Evolutionary conservation across 2,329 filamentous ascomycete genomes (phyloP), one percentile per base, ranked within the genome.

Genomic region (Hypoxylon sp.): DNA sequence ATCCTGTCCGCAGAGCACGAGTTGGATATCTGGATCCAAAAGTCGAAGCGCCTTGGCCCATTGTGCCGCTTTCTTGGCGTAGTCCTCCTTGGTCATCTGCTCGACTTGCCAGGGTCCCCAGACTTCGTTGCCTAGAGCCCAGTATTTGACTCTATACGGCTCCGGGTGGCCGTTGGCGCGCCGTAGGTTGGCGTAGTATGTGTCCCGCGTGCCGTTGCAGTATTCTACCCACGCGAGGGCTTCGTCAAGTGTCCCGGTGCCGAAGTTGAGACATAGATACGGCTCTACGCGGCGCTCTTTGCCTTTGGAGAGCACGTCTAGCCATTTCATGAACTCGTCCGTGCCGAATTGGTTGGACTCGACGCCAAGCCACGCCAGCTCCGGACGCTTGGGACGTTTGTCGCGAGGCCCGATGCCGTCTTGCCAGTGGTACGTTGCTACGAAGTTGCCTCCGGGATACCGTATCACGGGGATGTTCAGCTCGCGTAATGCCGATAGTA

Each of bases 291-390:
- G 86, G 26, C 88, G 84, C 9, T 85, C 81, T 29, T 74, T 74
- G 74, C 91, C 89, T 5, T 88, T 88, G 24, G 88, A 88, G 6
- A 94, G 87, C 9, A 87, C 83, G 72, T 90, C 85, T 70, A 92
- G 93, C 92, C 92, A 95, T 73, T 90, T 86, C 86, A 96, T 88
- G 80, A 96, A 96, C 82, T 96, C 93, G 78, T 96, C 92, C 0
- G 93, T 96, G 63, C 93, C 93, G 75, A 96, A 94, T 69, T 91
- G 84, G 78, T 96, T 96, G 29, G 85, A 88, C 82, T 96, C 93
- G 1, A 87, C 87, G 35, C 90, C 91, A 19, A 92, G 83, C 93
- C 93, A 96, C 4, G 93, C 93, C 59, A 96, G 85, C 76, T 96
- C 93, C 1, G 90, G 91, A 73, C 91, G 74, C 68, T 70, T 77